Base-by-base conservation (phyloP, 306 rosid genomes). In the Lupinus albus region DNA sequence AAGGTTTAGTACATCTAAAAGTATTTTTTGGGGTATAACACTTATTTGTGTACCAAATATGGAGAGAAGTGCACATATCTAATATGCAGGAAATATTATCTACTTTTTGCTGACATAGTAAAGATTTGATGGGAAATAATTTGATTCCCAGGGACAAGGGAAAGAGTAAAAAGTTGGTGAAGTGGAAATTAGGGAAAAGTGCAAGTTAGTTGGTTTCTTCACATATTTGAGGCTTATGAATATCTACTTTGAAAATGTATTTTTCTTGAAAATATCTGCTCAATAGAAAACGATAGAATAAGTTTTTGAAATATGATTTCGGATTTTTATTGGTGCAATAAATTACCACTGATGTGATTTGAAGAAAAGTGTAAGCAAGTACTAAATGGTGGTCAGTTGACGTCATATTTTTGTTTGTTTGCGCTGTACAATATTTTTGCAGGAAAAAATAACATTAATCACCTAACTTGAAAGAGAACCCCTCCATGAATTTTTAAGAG, bases 331-430 rank as follows among this genome's bases (percentile, higher is more conserved):
- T n/a, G 9, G 25, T 14, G 61, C 36, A 48, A 25, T 48, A 50
- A 66, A 75, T 67, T 8, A 75, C 44, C 28, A 50, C 39, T 46
- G 8, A 7, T 30, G 28, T 14, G 33, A 56, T 57, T 7, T 15
- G 36, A 30, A 55, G 11, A 50, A 68, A 63, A 68, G 61, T 64
- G 75, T 15, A 61, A 61, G 75, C 61, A 45, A 55, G 12, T 38
- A 74, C n/a, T 21, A 18, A 46, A 46, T 42, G n/a, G 32, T 21
- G 57, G 50, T 9, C 45, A 38, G 2, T 77, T 58, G 78, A 59
- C 54, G 20, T 66, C 44, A 51, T 32, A 6, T 18, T 1, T 62
- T 41, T 30, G 54, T 25, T 46, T 39, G 38, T 33, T 51, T 48
- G 51, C 55, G 70, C 56, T 25, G 30, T 25, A 3, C 30, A 25